phyloP scores from a whole-genome alignment of 1,284 basidiomycete species.

The Albatrellus sp. region DNA sequence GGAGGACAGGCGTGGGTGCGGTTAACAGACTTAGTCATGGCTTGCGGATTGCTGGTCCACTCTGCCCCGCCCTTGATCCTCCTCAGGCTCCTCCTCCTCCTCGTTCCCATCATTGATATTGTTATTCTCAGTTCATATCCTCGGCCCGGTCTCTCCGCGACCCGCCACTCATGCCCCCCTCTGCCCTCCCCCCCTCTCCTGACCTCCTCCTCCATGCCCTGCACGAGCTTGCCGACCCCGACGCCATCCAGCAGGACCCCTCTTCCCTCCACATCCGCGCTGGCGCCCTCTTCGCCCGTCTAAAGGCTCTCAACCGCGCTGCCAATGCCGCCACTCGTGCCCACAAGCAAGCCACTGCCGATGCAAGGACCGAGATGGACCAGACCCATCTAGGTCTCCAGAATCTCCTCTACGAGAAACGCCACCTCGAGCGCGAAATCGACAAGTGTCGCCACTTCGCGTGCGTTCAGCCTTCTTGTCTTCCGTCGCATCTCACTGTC shows the following conservation, averaged over 20 bases:
- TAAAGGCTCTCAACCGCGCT: conserved; percentile 63
- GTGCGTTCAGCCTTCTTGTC: conserved; percentile 29
- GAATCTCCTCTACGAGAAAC: conserved; percentile 72
- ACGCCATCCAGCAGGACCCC: conserved; percentile 33
- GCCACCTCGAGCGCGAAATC: conserved; percentile 75
- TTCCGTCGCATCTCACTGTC: not conserved
- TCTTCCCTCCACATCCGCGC: conserved; percentile 46
- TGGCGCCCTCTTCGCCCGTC: conserved; percentile 58
- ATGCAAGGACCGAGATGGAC: conserved; percentile 70
- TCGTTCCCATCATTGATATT: not conserved
- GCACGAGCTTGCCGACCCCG: conserved; percentile 38
- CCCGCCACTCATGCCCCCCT: not conserved
- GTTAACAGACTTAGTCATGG: not conserved
- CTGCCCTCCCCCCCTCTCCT: conserved; percentile 11
- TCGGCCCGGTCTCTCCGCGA: not conserved
- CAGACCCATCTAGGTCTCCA: conserved; percentile 71
- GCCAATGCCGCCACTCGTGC: conserved; percentile 58
- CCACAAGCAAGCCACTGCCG: conserved; percentile 61
- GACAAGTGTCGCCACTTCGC: conserved; percentile 80
- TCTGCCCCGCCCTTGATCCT: not conserved
- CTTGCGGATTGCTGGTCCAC: not conserved
- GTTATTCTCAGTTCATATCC: not conserved
- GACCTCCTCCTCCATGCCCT: conserved; percentile 49
- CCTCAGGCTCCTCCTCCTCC: not conserved
- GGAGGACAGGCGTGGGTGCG: not conserved